phyloP scores from a whole-genome alignment of 2,329 filamentous ascomycete species.

The Fusarium sterilihyphosum region DNA sequence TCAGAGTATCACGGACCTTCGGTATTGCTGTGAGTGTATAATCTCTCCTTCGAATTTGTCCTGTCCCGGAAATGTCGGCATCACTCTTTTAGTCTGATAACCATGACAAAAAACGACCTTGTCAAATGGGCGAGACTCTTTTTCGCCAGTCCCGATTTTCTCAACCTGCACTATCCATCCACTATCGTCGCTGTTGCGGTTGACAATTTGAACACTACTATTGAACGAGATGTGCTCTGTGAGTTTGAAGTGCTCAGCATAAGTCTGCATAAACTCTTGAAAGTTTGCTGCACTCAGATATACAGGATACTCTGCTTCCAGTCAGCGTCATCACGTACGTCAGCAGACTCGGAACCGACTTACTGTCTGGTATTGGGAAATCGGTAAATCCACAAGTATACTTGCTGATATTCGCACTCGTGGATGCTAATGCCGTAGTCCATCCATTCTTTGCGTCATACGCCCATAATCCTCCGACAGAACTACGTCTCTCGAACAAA shows the following conservation, averaged over 20 bases:
- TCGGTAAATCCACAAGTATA: constrained; percentile 29
- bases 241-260: constrained; percentile 6
- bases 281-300: constrained; percentile 12
- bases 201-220: background rate
- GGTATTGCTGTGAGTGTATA: constrained; percentile 21
- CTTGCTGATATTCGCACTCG: constrained; percentile 22
- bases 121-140: background rate
- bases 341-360: rapidly evolving
- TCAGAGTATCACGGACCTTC: background rate
- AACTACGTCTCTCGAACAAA: background rate
- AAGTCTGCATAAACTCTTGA: constrained; percentile 26
- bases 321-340: background rate
- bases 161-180: constrained; percentile 12
- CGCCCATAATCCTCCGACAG: constrained; percentile 12
- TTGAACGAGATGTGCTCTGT: background rate
- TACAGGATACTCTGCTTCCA: background rate
- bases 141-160: background rate
- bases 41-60: background rate
- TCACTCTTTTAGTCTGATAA: constrained; percentile 10
- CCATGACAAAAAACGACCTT: constrained; percentile 28
- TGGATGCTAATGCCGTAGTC: background rate
- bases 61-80: constrained; percentile 18
- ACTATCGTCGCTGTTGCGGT: background rate
- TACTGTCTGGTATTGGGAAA: constrained; percentile 21
- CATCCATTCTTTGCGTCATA: constrained; percentile 8